Conservation (phyloP, 345 rosid genomes). For the Hibiscus tridactylites region DNA sequence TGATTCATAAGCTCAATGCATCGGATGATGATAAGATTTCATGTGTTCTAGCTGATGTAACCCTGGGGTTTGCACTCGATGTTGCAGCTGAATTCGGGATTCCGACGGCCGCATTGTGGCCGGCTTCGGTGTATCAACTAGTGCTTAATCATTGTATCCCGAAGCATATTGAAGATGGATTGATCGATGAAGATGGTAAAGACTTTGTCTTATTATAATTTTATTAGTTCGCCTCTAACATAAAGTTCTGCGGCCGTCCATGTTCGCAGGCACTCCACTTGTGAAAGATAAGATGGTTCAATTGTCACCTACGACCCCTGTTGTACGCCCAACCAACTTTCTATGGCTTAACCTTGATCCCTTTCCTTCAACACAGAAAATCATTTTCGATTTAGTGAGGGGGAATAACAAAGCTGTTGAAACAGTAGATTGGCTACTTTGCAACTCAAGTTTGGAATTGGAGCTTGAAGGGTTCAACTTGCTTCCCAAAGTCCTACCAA, state of each 20-base stretch:
- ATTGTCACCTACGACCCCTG: conserved; percentile 19
- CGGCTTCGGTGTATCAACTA: conserved; percentile 31
- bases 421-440: conserved; percentile 30
- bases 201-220: neutral
- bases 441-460: conserved; percentile 9
- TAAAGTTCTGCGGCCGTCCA: too few species aligned
- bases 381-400: conserved; percentile 14
- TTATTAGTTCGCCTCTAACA: too few species aligned
- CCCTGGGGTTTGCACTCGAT: conserved; percentile 26
- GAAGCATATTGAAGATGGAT: conserved; percentile 35
- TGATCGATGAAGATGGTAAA: conserved; percentile 34
- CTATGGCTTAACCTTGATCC: conserved; percentile 28
- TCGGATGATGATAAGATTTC: conserved; percentile 19
- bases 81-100: conserved; percentile 38
- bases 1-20: conserved; percentile 17
- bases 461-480: neutral
- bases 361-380: conserved; percentile 17
- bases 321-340: conserved; percentile 24
- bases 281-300: conserved; percentile 6
- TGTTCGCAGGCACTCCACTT: conserved; percentile 18
- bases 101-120: conserved; percentile 28
- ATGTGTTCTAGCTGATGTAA: conserved; percentile 39
- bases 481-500: neutral
- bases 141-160: conserved; percentile 18
- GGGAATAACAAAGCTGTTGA: conserved; percentile 10